A percentile compares a stretch with the other conserved stretches of the same genome.
phyloP scores from a whole-genome alignment of 1,284 basidiomycete species.

The Trichosporon inkin region DNA sequence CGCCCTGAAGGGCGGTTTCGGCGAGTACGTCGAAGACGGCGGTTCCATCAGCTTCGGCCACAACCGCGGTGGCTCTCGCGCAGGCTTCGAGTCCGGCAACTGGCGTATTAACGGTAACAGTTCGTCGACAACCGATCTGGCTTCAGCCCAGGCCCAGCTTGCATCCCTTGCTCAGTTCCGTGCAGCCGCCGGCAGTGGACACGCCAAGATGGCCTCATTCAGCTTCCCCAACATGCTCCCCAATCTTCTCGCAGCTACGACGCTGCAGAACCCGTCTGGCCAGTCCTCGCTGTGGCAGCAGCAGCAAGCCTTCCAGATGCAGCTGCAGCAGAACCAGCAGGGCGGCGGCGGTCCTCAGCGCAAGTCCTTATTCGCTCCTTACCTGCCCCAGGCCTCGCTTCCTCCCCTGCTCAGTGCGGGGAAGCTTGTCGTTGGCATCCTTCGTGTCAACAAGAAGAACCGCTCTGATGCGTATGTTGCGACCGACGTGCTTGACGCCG shows the following conservation, averaged over 20 bases:
- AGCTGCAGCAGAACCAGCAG: conserved; percentile 75
- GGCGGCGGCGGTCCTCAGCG: conserved; percentile 68
- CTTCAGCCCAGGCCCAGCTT: conserved; percentile 85
- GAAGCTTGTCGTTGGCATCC: conserved; percentile 94
- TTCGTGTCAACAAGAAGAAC: conserved; percentile 98
- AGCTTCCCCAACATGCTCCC: conserved; percentile 95
- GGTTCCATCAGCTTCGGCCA: conserved; percentile 53
- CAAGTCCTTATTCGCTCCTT: conserved; percentile 98
- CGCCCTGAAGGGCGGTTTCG: conserved; percentile 55
- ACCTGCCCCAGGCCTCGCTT: conserved; percentile 94
- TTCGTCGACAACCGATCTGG: conserved; percentile 64
- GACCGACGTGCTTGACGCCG: conserved; percentile 97
- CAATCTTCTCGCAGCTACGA: conserved; percentile 90
- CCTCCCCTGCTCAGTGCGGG: conserved; percentile 96
- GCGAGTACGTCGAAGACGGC: conserved; percentile 40
- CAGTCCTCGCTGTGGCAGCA: conserved; percentile 66
- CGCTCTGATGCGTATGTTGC: conserved; percentile 98
- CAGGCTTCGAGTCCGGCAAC: conserved; percentile 58
- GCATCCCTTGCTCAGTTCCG: conserved; percentile 96
- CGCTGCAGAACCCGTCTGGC: conserved; percentile 59
- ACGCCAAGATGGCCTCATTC: conserved; percentile 95
- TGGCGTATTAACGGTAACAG: conserved; percentile 68
- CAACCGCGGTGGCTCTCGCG: conserved; percentile 59
- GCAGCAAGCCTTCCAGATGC: conserved; percentile 69
- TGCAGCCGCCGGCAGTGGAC: conserved; percentile 87